Conservation (phyloP, 1,139 yeast species). For the Suhomyces choctaworum region DNA sequence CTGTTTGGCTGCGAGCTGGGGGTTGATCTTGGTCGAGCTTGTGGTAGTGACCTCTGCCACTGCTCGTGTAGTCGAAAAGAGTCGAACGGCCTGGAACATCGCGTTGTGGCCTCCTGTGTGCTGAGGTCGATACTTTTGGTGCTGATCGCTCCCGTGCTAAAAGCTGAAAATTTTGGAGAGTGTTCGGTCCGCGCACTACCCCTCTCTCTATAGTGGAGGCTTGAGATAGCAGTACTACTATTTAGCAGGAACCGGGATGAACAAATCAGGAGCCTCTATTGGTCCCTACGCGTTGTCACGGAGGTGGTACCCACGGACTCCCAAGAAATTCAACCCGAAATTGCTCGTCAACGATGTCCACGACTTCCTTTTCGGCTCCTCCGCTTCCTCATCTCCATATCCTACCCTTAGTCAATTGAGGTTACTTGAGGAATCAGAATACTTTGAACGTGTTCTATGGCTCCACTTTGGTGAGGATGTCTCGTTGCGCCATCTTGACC, state of each 20-base stretch:
- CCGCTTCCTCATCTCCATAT: slow-evolving; percentile 2
- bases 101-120: neutral
- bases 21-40: slow-evolving; percentile 19
- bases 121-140: neutral
- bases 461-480: slow-evolving; percentile 38
- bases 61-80: slow-evolving; percentile 22
- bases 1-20: slow-evolving; percentile 37
- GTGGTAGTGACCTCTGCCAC: slow-evolving; percentile 14
- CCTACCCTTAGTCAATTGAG: slow-evolving; percentile 6
- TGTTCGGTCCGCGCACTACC: slow-evolving; percentile 11
- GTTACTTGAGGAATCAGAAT: slow-evolving; percentile 22
- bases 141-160: neutral
- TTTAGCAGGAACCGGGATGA: too few species aligned
- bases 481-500: slow-evolving; percentile 39
- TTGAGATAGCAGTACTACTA: too few species aligned
- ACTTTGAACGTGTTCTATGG: slow-evolving; percentile 39
- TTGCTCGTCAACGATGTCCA: slow-evolving; percentile 25
- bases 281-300: slow-evolving; percentile 9
- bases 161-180: slow-evolving; percentile 9
- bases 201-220: neutral
- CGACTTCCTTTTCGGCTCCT: slow-evolving; percentile 13
- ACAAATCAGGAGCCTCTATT: neutral
- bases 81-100: slow-evolving; percentile 24
- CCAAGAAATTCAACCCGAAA: slow-evolving; percentile 19
- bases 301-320: slow-evolving; percentile 23